Evolutionary conservation across 164 flowering plant genomes (phyloP).

Genomic region (Sextonia rubra): DNA sequence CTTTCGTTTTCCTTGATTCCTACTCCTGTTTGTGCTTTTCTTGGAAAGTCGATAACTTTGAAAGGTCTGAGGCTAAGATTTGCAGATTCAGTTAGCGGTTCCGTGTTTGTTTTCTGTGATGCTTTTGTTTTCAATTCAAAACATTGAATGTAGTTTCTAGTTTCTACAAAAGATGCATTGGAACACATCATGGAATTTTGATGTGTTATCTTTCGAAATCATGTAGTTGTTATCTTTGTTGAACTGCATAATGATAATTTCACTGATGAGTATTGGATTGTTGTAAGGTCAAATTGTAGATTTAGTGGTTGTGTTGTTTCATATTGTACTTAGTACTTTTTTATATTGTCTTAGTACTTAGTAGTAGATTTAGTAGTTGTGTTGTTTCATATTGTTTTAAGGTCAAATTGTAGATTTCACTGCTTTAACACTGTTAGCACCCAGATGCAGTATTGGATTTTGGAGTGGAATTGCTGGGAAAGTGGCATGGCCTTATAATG

Average conservation of each 20-base stretch:
- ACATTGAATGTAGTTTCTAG: not conserved
- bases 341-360: too few relatives aligned
- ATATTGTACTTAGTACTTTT: not conserved
- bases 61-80: not conserved
- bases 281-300: not conserved
- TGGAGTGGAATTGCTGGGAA: too few relatives aligned
- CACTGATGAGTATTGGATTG: too few relatives aligned
- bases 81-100: not conserved
- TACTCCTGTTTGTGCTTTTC: too few relatives aligned
- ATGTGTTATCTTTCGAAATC: not conserved
- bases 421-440: too few relatives aligned
- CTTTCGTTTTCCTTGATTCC: not conserved
- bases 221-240: not conserved
- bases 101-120: not conserved
- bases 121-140: not conserved
- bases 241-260: too few relatives aligned
- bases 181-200: not conserved
- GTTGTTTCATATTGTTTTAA: too few relatives aligned
- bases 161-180: not conserved
- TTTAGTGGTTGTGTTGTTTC: not conserved
- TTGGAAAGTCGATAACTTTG: not conserved
- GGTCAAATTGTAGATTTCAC: too few relatives aligned
- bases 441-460: too few relatives aligned
- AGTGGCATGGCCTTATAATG: too few relatives aligned
- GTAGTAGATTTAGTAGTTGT: too few relatives aligned